Evolutionary conservation across 768 basidiomycete species (phyloP), one percentile per base, ranked within the genome.

Genomic region (Phaeotremella fagi): DNA sequence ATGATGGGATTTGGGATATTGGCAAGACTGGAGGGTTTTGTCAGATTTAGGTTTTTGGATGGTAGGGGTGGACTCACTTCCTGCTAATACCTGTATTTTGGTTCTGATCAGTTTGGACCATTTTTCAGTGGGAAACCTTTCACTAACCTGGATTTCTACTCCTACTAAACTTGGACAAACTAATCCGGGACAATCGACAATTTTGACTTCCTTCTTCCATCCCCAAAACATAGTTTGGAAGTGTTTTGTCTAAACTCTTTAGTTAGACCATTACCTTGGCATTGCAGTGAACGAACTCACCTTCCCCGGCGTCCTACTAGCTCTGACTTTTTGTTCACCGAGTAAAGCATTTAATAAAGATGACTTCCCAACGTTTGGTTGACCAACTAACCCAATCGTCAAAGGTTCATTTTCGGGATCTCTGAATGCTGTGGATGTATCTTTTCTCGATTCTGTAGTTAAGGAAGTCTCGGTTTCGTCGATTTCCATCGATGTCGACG

Each of bases 341-440:
- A 99, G 80, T 5, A 99, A 80, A 4, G 94, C 87, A 72, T 99
- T 99, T 67, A 99, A 92, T 4, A 95, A 91, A 56, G 90, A 92
- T 0, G 94, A 98, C 76, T 99, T 99, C 15, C 95, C 95, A 22
- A 97, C 94, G 68, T 99, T 99, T 0, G 95, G 95, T 71, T 99
- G 98, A 75, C 88, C 90, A 52, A 92, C 85, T 43, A 91, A 73
- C 4, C 90, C 90, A 48, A 92, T 79, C 1, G 89, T 92, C 37
- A 92, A 72, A 62, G 68, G 66, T 43, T 62, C 63, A 12, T 67
- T 56, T 3, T 59, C 59, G 41, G 65, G 75, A n/a, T 74, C 33
- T 71, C 74, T 5, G 26, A 35, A 31, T 63, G 63, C 33, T 54
- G 61, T 57, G 36, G 64, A 64, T 25, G 77, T 74, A 4, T 45